A percentile compares a stretch with the other conserved stretches of the same genome.
Conservation (phyloP, 495 filamentous ascomycete species). For the Hypoxylon perforatum region DNA sequence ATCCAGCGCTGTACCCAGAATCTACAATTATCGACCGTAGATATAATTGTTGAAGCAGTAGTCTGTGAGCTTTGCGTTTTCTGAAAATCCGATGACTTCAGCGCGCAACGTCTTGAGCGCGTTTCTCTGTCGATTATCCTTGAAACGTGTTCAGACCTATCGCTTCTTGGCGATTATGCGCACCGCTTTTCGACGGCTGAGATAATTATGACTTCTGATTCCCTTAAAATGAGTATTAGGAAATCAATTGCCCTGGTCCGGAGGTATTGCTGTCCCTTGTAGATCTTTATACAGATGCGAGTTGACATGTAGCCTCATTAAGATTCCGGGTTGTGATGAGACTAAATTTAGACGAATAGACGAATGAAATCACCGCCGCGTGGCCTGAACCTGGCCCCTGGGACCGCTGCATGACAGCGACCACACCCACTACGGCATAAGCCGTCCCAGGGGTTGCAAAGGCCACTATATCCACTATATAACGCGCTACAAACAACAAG, state of each 20-base stretch:
- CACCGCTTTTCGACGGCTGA: neutral
- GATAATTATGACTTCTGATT: neutral
- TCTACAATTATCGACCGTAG: neutral
- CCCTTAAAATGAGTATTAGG: neutral
- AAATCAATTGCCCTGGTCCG: neutral
- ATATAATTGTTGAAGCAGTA: neutral
- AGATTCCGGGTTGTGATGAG: neutral
- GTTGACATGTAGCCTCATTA: neutral
- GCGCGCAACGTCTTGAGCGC: neutral
- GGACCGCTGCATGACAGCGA: neutral
- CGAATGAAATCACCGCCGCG: conserved; percentile 12
- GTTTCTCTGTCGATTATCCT: neutral
- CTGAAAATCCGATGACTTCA: neutral
- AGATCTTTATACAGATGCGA: neutral
- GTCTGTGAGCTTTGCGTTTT: neutral
- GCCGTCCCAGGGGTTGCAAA: neutral
- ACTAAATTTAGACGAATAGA: conserved; percentile 35
- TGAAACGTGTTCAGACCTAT: neutral
- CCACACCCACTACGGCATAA: conserved; percentile 5
- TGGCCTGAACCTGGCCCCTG: conserved; percentile 25
- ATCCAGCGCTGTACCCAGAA: neutral
- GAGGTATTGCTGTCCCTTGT: neutral
- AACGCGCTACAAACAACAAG: neutral
- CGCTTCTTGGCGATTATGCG: neutral
- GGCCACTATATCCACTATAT: neutral